These are phyloP conservation scores for Starmerella kuoi DNA, from an alignment of 805 yeast genomes.

Conservation along the genomic window DNA sequence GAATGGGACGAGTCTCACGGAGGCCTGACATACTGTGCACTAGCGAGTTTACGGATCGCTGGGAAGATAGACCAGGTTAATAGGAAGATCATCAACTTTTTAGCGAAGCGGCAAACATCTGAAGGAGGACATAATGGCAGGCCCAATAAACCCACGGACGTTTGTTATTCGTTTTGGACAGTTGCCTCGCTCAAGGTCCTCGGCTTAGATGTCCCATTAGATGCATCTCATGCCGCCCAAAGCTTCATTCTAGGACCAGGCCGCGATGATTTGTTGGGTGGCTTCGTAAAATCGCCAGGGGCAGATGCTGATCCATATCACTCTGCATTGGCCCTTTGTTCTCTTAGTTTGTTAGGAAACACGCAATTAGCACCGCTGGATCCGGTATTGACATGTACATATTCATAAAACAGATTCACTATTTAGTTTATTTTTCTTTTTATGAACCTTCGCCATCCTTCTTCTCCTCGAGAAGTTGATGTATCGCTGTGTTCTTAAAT, in stretches of 20 bases:
- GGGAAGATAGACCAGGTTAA: conserved; percentile 9
- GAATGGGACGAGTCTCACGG: conserved; percentile 57
- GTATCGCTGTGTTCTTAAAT: conserved; percentile 16
- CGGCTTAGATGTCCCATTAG: conserved; percentile 13
- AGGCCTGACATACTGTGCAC: conserved; percentile 77
- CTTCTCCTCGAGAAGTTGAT: not conserved
- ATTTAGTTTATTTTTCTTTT: not conserved
- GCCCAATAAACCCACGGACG: conserved; percentile 70
- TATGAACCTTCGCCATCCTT: not conserved
- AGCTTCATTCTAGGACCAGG: conserved; percentile 42
- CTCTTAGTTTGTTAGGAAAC: conserved; percentile 30
- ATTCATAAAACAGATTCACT: too few species aligned
- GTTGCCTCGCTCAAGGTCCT: conserved; percentile 45
- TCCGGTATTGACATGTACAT: conserved; percentile 15
- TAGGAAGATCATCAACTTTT: not conserved
- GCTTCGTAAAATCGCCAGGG: conserved; percentile 56
- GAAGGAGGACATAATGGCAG: conserved; percentile 78
- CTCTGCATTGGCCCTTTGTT: conserved; percentile 43
- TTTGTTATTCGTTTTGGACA: conserved; percentile 84
- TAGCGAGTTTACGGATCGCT: conserved; percentile 45
- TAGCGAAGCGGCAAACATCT: conserved; percentile 16
- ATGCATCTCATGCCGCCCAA: conserved; percentile 24
- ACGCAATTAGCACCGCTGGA: conserved; percentile 23
- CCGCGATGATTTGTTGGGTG: conserved; percentile 58
- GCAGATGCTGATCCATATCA: conserved; percentile 52